phyloP scores from a whole-genome alignment of 768 basidiomycete genomes.

The Cystofilobasidium bisporidii region DNA sequence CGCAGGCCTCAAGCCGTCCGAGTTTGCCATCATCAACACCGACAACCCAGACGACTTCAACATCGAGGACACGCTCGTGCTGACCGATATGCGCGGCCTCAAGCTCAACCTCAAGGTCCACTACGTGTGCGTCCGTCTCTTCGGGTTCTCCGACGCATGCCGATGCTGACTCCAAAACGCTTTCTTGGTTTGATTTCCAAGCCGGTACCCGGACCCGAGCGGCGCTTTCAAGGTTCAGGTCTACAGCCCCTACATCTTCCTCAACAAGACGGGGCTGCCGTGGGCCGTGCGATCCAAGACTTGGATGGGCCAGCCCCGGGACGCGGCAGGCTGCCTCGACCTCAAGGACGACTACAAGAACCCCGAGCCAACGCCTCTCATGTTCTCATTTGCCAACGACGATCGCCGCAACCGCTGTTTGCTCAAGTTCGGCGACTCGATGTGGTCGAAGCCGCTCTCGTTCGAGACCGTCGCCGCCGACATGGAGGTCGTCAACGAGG shows the following conservation, averaged over 20 bases:
- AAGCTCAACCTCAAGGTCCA: conserved; percentile 76
- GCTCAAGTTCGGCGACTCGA: conserved; percentile 67
- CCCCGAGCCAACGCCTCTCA: conserved; percentile 58
- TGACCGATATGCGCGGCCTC: conserved; percentile 63
- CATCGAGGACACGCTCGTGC: conserved; percentile 58
- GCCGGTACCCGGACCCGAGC: conserved; percentile 67
- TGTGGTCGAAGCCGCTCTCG: conserved; percentile 88
- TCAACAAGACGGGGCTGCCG: conserved; percentile 86
- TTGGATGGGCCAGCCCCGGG: conserved; percentile 53
- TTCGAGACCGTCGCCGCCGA: conserved; percentile 91
- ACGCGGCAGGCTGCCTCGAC: conserved; percentile 69
- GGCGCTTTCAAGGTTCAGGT: conserved; percentile 95
- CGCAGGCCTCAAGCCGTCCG: conserved; percentile 84
- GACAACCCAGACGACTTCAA: conserved; percentile 84
- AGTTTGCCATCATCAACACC: conserved; percentile 94
- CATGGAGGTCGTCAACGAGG: conserved; percentile 62
- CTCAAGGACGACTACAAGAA: conserved; percentile 40
- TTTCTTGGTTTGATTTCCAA: too few relatives aligned
- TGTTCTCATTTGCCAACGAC: conserved; percentile 68
- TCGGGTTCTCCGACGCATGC: too few relatives aligned
- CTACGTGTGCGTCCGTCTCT: conserved; percentile 73
- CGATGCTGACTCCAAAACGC: too few relatives aligned
- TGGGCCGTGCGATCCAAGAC: conserved; percentile 58
- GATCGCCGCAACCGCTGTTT: conserved; percentile 73
- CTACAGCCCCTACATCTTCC: conserved; percentile 74